Base-by-base conservation (phyloP, 1,284 basidiomycete genomes). In the Heimioporus retisporus region DNA sequence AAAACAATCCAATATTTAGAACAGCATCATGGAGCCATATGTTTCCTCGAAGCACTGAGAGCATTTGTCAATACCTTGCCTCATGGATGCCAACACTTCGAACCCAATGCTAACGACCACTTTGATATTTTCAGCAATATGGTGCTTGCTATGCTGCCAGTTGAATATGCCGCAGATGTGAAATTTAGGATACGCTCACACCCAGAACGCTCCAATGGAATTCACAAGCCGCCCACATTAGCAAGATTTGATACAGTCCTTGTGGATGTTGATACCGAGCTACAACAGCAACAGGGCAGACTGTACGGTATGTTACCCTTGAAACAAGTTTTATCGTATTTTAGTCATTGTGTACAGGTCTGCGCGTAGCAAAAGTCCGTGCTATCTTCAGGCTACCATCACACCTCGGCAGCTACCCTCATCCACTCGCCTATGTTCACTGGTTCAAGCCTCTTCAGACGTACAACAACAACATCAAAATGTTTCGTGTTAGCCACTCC, bases 351-450 rank as follows among this genome's bases (percentile, higher is more conserved):
- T 21, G 46, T n/a, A 23, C 43, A 69, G 69, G 55, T 1, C 35
- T 69, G 6, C 15, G 48, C 25, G 23, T 66, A 0, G 31, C 67
- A 6, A 44, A 71, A 55, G 54, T 71, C 2, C 16, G 43, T 4
- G 59, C 44, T 6, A 48, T 71, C 11, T 71, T 71, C 42, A 66
- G 23, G 19, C 57, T 71, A 0, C 67, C 70, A 3, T 8, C 40
- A 1, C 64, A 71, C n/a, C 63, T 61, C 21, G 57, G 60, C 2
- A 8, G 48, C 11, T 64, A 59, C 21, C 56, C 62, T 3, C 42
- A 69, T 15, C 69, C 59, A 2, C 43, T 71, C 0, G 56, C 23
- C 1, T 71, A 71, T 18, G 19, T 71, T 1, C 60, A 71, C 14
- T 64, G 61, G 61, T 71, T 71, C 44, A 57, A 57, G 18, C 58